phyloP scores from a whole-genome alignment of 2,329 filamentous ascomycete species.

The Neospermospora avenae region DNA sequence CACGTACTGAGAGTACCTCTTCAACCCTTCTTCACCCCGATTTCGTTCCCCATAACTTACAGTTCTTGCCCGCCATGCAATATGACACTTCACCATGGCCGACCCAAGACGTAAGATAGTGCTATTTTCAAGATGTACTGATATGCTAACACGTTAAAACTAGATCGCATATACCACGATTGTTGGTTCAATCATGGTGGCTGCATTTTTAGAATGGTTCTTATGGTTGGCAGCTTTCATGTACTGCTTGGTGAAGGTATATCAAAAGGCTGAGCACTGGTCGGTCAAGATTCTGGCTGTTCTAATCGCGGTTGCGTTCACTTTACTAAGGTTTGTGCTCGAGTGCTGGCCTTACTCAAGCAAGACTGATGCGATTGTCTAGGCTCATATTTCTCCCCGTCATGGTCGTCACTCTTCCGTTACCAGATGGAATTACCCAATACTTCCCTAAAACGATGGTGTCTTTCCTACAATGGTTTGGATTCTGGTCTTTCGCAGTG shows the following conservation, averaged over 20 bases:
- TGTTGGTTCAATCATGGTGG: slow-evolving; percentile 76
- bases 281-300: slow-evolving; percentile 76
- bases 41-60: not conserved
- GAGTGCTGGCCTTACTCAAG: not conserved
- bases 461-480: slow-evolving; percentile 81
- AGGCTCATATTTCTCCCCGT: slow-evolving; percentile 86
- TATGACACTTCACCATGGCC: slow-evolving; percentile 48
- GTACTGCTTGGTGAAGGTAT: slow-evolving; percentile 88
- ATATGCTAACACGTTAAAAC: slow-evolving; percentile 11
- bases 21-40: not conserved
- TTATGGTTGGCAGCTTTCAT: slow-evolving; percentile 92
- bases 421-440: slow-evolving; percentile 68
- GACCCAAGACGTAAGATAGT: slow-evolving; percentile 43
- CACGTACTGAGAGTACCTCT: slow-evolving; percentile 5
- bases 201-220: slow-evolving; percentile 88
- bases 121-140: not conserved
- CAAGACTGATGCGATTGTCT: slow-evolving; percentile 4
- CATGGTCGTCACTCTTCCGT: slow-evolving; percentile 87
- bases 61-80: slow-evolving; percentile 38
- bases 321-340: slow-evolving; percentile 62
- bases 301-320: slow-evolving; percentile 70
- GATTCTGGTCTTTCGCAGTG: slow-evolving; percentile 87
- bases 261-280: slow-evolving; percentile 84
- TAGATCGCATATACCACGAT: slow-evolving; percentile 85
- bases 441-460: slow-evolving; percentile 72